These are phyloP conservation scores for Teunomyces cretensis DNA, from an alignment of 805 yeast genomes.

Conservation along the genomic window DNA sequence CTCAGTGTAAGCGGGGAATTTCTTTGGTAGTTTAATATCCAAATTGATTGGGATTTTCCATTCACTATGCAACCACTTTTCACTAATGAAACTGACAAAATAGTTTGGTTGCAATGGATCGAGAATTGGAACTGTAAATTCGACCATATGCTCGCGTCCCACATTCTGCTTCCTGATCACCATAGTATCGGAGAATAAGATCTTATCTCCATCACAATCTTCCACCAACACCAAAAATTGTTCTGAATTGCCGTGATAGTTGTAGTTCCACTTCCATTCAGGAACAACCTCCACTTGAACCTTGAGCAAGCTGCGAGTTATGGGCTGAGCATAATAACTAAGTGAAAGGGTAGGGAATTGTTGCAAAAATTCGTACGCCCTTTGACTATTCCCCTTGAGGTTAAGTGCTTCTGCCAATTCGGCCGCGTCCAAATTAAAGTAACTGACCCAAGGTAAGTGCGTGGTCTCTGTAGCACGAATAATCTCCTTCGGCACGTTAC, in stretches of 20 bases:
- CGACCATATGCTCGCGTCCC: conserved; percentile 56
- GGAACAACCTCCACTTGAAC: conserved; percentile 70
- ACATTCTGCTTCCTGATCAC: conserved; percentile 50
- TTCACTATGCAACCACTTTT: conserved; percentile 81
- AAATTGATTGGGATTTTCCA: conserved; percentile 57
- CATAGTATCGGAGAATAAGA: conserved; percentile 60
- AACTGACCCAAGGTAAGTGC: conserved; percentile 78
- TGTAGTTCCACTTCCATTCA: conserved; percentile 73
- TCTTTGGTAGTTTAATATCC: conserved; percentile 56
- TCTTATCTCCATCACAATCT: conserved; percentile 77
- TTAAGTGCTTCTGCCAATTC: conserved; percentile 82
- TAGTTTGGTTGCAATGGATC: conserved; percentile 68
- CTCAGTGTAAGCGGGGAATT: conserved; percentile 61
- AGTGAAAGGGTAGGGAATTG: conserved; percentile 72
- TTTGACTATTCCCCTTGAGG: conserved; percentile 63
- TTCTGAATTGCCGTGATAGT: conserved; percentile 63
- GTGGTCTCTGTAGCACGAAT: conserved; percentile 76
- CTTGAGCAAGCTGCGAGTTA: conserved; percentile 65
- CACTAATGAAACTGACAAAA: conserved; percentile 71
- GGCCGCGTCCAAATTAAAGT: conserved; percentile 66
- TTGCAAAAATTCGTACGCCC: conserved; percentile 56
- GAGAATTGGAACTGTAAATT: conserved; percentile 59
- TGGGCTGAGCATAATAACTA: conserved; percentile 68
- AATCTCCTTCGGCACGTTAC: conserved; percentile 65
- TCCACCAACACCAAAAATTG: conserved; percentile 72